phyloP scores from a whole-genome alignment of 2,329 filamentous ascomycete species.

The Aspergillus latus region DNA sequence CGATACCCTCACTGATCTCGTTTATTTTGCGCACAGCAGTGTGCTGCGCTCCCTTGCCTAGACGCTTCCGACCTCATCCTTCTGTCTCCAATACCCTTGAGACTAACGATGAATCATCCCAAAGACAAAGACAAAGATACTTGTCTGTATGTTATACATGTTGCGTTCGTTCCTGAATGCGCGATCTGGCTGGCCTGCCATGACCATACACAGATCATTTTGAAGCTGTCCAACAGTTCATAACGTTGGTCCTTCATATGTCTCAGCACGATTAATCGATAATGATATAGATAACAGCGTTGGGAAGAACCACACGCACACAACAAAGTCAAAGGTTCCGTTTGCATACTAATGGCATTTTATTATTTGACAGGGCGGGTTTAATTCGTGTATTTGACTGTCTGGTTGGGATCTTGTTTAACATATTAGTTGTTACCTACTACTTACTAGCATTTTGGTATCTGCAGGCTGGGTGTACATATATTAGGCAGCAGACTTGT shows the following conservation, averaged over 20 bases:
- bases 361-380: no score
- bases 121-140: not conserved
- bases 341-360: not conserved
- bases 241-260: not conserved
- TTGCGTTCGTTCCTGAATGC: conserved; percentile 13
- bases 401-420: conserved; percentile 7
- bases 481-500: conserved; percentile 1
- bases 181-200: conserved; percentile 9
- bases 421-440: conserved; percentile 8
- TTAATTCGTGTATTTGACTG: not conserved
- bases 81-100: not conserved
- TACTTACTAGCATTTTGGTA: conserved; percentile 3
- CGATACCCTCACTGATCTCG: conserved; percentile 6
- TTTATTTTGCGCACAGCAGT: conserved; percentile 9
- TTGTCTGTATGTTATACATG: conserved; percentile 8
- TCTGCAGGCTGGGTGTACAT: conserved; percentile 7
- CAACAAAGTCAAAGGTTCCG: not conserved
- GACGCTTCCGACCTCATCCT: not conserved
- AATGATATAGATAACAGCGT: conserved; percentile 22
- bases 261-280: conserved; percentile 22
- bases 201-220: not conserved
- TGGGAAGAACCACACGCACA: not conserved
- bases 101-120: conserved; percentile 10
- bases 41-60: not conserved
- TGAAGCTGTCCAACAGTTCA: not conserved